Percentiles rank a stretch among this genome's conserved stretches.
These are phyloP conservation scores for Globisporangium middletonii DNA, from an alignment of 352 stramenopile species.

Conservation along the genomic window DNA sequence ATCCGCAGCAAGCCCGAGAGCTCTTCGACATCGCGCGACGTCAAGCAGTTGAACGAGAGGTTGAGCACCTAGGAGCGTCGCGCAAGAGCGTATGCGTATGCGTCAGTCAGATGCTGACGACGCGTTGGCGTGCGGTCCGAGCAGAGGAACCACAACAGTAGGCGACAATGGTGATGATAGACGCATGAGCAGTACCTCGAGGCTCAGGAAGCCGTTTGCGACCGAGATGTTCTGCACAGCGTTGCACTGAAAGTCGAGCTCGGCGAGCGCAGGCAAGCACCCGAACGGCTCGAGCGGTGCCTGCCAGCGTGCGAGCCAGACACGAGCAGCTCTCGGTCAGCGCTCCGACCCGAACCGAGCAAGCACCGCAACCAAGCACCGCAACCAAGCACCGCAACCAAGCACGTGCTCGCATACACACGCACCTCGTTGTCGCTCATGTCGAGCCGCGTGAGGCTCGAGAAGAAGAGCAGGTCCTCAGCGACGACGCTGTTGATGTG, in stretches of 20 bases:
- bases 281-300: slow-evolving; percentile 60
- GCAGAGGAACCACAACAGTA: not conserved
- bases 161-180: not conserved
- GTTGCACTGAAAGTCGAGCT: slow-evolving; percentile 83
- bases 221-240: slow-evolving; percentile 41
- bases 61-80: slow-evolving; percentile 45
- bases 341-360: not conserved
- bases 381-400: too few species aligned
- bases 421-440: slow-evolving; percentile 80
- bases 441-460: slow-evolving; percentile 59
- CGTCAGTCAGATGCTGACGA: too few species aligned
- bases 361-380: not conserved
- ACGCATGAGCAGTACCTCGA: slow-evolving; percentile 30
- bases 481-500: slow-evolving; percentile 55
- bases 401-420: too few species aligned
- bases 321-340: not conserved
- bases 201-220: slow-evolving; percentile 50
- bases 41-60: slow-evolving; percentile 74
- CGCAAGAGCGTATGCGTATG: not conserved
- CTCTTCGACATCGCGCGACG: slow-evolving; percentile 52
- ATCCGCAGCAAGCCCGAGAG: slow-evolving; percentile 69
- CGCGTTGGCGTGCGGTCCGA: not conserved
- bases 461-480: slow-evolving; percentile 78
- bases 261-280: slow-evolving; percentile 48
- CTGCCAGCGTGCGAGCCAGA: slow-evolving; percentile 6